Evolutionary conservation across 805 yeast genomes (phyloP), one percentile per base, ranked within the genome.

Genomic region (Wickerhamiella qilinensis): DNA sequence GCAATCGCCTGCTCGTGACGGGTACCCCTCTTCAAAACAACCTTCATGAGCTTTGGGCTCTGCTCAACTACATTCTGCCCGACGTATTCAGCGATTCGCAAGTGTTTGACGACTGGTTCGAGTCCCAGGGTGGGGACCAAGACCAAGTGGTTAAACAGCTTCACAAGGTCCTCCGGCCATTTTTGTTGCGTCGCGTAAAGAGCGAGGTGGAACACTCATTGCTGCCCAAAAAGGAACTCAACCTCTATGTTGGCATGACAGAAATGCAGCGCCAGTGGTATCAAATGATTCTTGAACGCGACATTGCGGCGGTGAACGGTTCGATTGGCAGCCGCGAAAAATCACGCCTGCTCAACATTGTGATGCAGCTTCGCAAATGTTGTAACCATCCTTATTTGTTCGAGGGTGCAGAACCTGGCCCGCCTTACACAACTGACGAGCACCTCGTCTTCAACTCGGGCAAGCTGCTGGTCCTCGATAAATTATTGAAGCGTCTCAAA

Each of bases 351-450:
- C 66, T 88, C 41, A 88, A 88, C 54, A 88, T 88, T 50, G 97
- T 88, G 12, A 88, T 88, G 97, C 97, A 88, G 59, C 65, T 88
- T 46, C 69, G 97, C 52, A 88, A 88, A 57, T 88, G 97, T 57
- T 88, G 97, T 57, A 88, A 91, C 55, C 98, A 91, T 59, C 97
- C 97, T 0, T 88, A 91, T 57, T 62, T 88, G 39, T 91, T 91
- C 53, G 97, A 88, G 56, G 97, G 98, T n/a, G 98, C 97, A 1
- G 97, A 86, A 58, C 97, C 96, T 0, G 97, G 97, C 8, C 97
- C 97, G 1, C 97, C 97, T 1, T 88, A 68, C 53, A 88, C 96
- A 1, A 88, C 93, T 1, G 96, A 85, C 57, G 96, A 86, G 57
- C 97, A 88, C 59, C 66, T 88, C 45, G 77, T 86, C n/a, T 76